Evolutionary conservation across 805 yeast species (phyloP), one percentile per base, ranked within the genome.

Genomic region (Ogataea dorogensis): DNA sequence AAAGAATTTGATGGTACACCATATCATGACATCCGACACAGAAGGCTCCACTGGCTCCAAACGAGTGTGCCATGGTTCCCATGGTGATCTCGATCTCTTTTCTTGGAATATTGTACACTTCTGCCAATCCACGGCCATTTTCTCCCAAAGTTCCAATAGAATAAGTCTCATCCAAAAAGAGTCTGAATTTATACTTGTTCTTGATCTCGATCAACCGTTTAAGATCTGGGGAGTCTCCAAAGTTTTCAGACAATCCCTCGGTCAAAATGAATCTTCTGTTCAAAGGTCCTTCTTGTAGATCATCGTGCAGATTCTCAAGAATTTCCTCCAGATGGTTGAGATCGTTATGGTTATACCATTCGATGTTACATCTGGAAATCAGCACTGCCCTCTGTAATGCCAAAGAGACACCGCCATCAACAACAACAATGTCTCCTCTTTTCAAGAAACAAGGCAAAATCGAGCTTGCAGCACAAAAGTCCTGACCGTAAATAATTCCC

Each of bases 391-490:
- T 91, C 65, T 91, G 97, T 40, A 88, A 66, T 5, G 91, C 75
- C 38, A 91, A 58, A 47, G 75, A 77, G 23, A 81, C 79, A 19
- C 83, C 83, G 33, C 82, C 73, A 63, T 93, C 98, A 16, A 86
- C 96, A 36, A 93, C 79, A 44, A 88, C 79, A 44, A 86, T 72
- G 60, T 93, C 98, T 47, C 98, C 98, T 63, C 98, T 81, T 59
- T 93, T 93, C 48, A 91, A 72, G 60, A 93, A 93, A 31, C 96
- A 88, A 5, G 98, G 95, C 36, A 93, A 68, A 9, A 91, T 95
- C 10, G 95, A 83, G 9, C 89, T 77, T 9, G 91, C 79, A 25
- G 96, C 84, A 47, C 83, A 77, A 50, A 85, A 81, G 55, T 91
- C 97, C 67, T 93, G 98, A 28, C 97, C 95, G 57, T 93, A 93